Conservation (phyloP, 805 yeast species). For the Candida dendrica region DNA sequence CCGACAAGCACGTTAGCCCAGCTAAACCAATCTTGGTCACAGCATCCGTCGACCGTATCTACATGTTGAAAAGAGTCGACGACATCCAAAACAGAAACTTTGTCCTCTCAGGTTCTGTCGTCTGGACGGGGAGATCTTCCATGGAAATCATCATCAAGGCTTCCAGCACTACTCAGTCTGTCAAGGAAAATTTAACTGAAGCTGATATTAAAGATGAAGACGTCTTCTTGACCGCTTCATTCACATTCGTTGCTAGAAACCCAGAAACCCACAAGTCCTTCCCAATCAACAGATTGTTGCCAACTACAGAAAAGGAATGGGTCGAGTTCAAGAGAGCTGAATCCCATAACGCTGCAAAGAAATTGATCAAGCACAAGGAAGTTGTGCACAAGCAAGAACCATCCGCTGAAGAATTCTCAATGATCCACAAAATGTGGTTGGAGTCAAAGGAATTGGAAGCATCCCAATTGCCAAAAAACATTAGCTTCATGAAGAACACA, state of each 20-base stretch:
- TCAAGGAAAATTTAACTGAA: slow-evolving; percentile 49
- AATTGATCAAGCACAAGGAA: slow-evolving; percentile 61
- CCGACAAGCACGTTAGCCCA: slow-evolving; percentile 89
- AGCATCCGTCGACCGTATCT: slow-evolving; percentile 88
- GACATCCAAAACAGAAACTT: slow-evolving; percentile 70
- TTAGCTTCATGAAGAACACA: slow-evolving; percentile 67
- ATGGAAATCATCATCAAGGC: slow-evolving; percentile 94
- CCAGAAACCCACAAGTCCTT: slow-evolving; percentile 88
- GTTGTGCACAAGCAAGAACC: slow-evolving; percentile 61
- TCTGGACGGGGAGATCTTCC: slow-evolving; percentile 92
- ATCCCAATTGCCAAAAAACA: slow-evolving; percentile 36
- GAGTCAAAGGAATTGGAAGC: slow-evolving; percentile 34
- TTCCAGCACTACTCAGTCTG: slow-evolving; percentile 55
- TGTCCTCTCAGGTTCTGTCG: slow-evolving; percentile 81
- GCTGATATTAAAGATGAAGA: slow-evolving; percentile 54
- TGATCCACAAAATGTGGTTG: slow-evolving; percentile 75
- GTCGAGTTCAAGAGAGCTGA: slow-evolving; percentile 83
- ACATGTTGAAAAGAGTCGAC: slow-evolving; percentile 78
- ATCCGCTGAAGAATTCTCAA: slow-evolving; percentile 62
- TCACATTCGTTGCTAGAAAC: slow-evolving; percentile 93
- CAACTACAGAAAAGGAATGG: slow-evolving; percentile 72
- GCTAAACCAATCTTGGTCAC: slow-evolving; percentile 95
- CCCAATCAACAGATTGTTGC: slow-evolving; percentile 76
- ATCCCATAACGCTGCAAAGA: slow-evolving; percentile 81
- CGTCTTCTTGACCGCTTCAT: slow-evolving; percentile 79